Percentiles rank a stretch among this genome's conserved stretches.
Conservation (phyloP, 345 rosid species). For the Atalantia buxifolia region DNA sequence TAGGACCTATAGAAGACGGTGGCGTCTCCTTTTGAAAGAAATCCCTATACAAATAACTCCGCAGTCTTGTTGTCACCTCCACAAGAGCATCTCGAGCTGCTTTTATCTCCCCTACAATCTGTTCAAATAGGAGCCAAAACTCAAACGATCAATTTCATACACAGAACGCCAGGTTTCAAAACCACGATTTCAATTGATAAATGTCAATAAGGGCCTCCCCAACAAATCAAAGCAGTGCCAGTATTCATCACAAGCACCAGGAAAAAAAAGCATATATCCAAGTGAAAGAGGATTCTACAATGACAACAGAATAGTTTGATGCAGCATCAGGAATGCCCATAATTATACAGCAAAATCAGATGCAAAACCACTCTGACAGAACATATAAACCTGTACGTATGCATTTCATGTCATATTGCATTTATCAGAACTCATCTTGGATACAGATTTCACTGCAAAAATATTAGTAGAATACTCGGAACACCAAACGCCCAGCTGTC, state of each 20-base stretch:
- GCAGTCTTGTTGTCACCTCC: slow-evolving; percentile 73
- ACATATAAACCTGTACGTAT: neutral
- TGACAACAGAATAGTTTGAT: neutral
- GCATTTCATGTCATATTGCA: neutral
- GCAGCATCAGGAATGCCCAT: neutral
- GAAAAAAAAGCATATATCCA: neutral
- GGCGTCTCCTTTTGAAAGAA: slow-evolving; percentile 58
- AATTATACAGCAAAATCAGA: neutral
- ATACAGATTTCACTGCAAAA: neutral
- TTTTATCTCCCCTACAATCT: slow-evolving; percentile 92
- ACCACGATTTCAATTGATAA: slow-evolving; percentile 1
- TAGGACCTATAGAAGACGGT: slow-evolving; percentile 41
- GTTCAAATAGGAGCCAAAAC: slow-evolving; percentile 19
- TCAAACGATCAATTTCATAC: neutral
- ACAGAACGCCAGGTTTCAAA: neutral
- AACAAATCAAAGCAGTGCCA: neutral
- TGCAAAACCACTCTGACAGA: neutral
- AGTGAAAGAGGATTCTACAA: neutral
- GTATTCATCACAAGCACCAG: neutral
- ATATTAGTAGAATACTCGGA: neutral
- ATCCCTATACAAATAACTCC: slow-evolving; percentile 71
- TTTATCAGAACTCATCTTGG: neutral
- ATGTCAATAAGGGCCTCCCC: neutral
- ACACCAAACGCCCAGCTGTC: slow-evolving; percentile 13
- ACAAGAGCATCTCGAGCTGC: slow-evolving; percentile 93